phyloP scores from a whole-genome alignment of 768 basidiomycete species.

The Lactifluus hygrophoroides region DNA sequence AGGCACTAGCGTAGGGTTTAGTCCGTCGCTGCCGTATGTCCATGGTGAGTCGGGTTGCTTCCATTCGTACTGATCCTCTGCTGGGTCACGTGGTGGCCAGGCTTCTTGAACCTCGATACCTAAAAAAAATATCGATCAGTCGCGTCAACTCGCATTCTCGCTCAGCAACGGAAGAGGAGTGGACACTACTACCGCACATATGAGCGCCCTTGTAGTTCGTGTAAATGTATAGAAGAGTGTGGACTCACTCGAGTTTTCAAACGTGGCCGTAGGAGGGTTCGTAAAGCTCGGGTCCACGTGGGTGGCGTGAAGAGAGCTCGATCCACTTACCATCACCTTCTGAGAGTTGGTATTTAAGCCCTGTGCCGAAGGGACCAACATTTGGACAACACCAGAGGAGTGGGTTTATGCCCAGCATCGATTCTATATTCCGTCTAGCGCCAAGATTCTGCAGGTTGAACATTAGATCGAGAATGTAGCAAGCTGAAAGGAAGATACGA shows the following conservation, averaged over 20 bases:
- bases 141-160: background rate
- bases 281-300: background rate
- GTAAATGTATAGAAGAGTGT: background rate
- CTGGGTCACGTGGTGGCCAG: constrained; percentile 76
- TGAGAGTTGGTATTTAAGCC: constrained; percentile 68
- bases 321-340: constrained; percentile 69
- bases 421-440: constrained; percentile 55
- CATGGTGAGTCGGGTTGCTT: constrained; percentile 61
- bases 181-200: background rate
- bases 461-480: constrained; percentile 3
- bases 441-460: constrained; percentile 65
- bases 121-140: background rate
- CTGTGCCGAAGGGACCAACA: constrained; percentile 48
- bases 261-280: background rate
- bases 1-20: constrained; percentile 72
- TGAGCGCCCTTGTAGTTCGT: constrained; percentile 4
- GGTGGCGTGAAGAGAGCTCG: constrained; percentile 27
- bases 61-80: constrained; percentile 32
- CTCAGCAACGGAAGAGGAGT: background rate
- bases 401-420: constrained; percentile 68
- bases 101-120: constrained; percentile 7
- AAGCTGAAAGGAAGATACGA: constrained; percentile 36
- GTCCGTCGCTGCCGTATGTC: constrained; percentile 69
- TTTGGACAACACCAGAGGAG: constrained; percentile 83
- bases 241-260: constrained; percentile 8